Evolutionary conservation across 2,329 filamentous ascomycete species (phyloP), one percentile per base, ranked within the genome.

Genomic region (Macrophomina phaseolina): DNA sequence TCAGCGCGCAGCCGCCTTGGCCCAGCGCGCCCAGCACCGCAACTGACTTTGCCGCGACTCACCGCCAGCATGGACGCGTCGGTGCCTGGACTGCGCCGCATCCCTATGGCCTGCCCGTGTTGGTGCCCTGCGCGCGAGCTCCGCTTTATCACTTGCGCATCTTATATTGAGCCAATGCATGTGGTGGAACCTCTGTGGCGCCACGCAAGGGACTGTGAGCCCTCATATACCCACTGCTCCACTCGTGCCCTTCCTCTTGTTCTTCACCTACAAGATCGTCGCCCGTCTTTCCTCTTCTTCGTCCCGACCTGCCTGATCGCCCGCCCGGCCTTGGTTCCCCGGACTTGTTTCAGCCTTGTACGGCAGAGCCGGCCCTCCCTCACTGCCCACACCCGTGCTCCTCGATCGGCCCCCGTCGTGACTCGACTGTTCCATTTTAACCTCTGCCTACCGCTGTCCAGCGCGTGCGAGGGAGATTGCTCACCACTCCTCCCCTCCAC

Each of bases 301-400:
- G 18, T 23, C 61, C 18, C 14, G 32, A n/a, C 60, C 11, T 38
- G 45, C 60, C 61, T 64, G 46, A 64, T 52, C 49, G 46, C 45
- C 58, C 58, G 45, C 16, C 58, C 11, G 42, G 40, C 45, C 45
- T 28, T 18, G 11, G 11, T 49, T 48, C 63, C 52, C 63, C 63
- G 49, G 49, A 56, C 51, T 65, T 65, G 49, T 65, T 56, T 65
- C 63, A 56, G 63, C 63, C 63, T 56, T 65, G 63, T 56, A 28
- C 51, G 32, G 38, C 51, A 30, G 11, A 45, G 36, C 28, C 56
- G 34, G 42, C 7, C 14, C 23, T 18, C 49, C 34, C 36, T 34
- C 14, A 16, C 36, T 32, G 46, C 58, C 9, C 45, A 11, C 40
- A 28, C 16, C 16, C 38, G 30, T 40, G 32, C 32, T 38, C 40